Conservation (phyloP, 805 yeast genomes). For the Starmerella vaccinii region DNA sequence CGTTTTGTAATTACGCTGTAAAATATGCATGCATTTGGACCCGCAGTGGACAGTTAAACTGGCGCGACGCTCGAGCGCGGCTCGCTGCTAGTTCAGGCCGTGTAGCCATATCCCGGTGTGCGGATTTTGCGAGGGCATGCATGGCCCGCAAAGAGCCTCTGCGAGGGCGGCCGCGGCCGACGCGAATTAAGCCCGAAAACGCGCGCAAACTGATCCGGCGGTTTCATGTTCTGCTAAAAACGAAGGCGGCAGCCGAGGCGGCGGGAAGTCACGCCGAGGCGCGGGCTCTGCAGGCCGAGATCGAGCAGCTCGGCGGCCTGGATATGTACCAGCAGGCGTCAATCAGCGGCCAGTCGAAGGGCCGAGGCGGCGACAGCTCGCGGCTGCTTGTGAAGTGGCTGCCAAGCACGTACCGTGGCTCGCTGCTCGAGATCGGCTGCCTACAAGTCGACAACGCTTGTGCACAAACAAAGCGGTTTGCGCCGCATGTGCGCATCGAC, state of each 20-base stretch:
- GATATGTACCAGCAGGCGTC: constrained; percentile 77
- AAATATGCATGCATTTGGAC: too few species aligned
- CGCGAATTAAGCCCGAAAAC: constrained; percentile 50
- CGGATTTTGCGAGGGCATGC: background rate
- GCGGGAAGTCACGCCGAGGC: constrained; percentile 29
- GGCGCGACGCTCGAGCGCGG: too few species aligned
- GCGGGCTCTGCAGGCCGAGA: constrained; percentile 52
- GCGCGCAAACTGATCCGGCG: constrained; percentile 66
- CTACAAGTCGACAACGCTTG: constrained; percentile 58
- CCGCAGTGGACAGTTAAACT: too few species aligned
- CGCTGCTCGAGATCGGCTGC: constrained; percentile 77
- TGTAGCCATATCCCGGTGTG: background rate
- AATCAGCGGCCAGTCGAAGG: constrained; percentile 63
- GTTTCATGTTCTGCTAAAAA: constrained; percentile 61
- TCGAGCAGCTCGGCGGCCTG: constrained; percentile 61
- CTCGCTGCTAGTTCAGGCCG: too few species aligned
- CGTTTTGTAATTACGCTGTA: too few species aligned
- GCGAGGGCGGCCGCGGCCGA: constrained; percentile 3
- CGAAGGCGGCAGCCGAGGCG: constrained; percentile 17
- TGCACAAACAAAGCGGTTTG: constrained; percentile 47
- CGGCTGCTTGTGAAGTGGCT: constrained; percentile 70
- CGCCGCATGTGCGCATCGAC: constrained; percentile 55
- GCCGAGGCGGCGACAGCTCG: constrained; percentile 88
- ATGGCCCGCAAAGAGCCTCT: constrained; percentile 7
- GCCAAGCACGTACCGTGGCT: constrained; percentile 19